Base-by-base conservation (phyloP, 495 filamentous ascomycete species). In the Talaromyces wortmannii region DNA sequence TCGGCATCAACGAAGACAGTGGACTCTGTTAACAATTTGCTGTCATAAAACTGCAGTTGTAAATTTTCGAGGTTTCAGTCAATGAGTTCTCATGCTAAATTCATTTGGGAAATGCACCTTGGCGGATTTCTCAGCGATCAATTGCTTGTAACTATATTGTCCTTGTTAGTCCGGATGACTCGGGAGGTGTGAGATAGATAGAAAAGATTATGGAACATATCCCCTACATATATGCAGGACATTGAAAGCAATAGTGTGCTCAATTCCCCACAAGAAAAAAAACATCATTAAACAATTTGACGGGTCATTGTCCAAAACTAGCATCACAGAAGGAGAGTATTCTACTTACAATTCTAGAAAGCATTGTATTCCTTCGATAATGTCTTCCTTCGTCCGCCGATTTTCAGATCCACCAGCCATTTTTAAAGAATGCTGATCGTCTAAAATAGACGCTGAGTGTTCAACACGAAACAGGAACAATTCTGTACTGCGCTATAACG, bases 321-420 rank as follows among this genome's bases (percentile, higher is more conserved):
- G 42, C 11, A 2, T 16, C 2, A 2, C 15, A 12, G 42, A 16
- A 44, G 4, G 42, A 16, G 42, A 47, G 8, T 29, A 17, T 47
- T 11, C 23, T 6, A 42, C 50, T 52, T 52, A 52, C 50, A 52
- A n/a, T 5, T 52, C 33, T 40, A 52, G 13, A 45, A 52, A 52
- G 31, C 50, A 42, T 23, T 52, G 15, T 29, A 52, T 40, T 12
- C 32, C 50, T 8, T 52, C 33, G 6, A 40, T 43, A 18, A 52
- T 32, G 43, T 52, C 50, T 33, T 52, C 31, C 50, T 52, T 52
- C 8, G 50, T 52, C 13, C 8, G 36, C 8, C 36, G 13, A 40
- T 40, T 40, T 10, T 40, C 36, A 2, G 8, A 13, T 40, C 5
- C 36, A 5, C 13, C 36, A 40, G 13, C 36, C 36, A 40, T 40